phyloP scores from a whole-genome alignment of 163 green algal genomes.

The Coccomyxa subellipsoidea region DNA sequence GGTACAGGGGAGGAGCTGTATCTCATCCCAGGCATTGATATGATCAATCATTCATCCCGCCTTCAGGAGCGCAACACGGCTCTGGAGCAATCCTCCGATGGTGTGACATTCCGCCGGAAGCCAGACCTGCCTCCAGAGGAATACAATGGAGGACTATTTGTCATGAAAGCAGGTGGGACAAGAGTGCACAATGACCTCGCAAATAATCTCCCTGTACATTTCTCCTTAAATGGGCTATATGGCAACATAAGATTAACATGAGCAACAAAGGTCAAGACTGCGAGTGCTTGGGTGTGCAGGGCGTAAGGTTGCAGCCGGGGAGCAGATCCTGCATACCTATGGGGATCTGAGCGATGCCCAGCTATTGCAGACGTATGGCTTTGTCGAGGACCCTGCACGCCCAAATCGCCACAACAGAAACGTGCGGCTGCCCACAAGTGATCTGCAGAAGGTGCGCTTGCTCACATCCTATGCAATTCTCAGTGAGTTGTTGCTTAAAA shows the following conservation, averaged over 20 bases:
- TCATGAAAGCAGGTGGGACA: neutral
- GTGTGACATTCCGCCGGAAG: conserved; percentile 12
- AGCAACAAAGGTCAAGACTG: neutral
- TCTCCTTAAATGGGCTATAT: too few species aligned
- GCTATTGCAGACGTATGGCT: conserved; percentile 75
- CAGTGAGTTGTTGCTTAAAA: too few species aligned
- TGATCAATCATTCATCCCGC: conserved; percentile 68
- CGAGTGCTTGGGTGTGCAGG: conserved; percentile 28
- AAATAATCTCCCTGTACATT: too few species aligned
- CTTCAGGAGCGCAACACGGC: conserved; percentile 40
- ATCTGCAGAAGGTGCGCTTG: neutral
- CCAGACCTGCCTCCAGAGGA: neutral
- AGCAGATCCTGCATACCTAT: conserved; percentile 71
- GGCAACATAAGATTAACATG: neutral
- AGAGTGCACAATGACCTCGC: too few species aligned
- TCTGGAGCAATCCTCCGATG: conserved; percentile 27
- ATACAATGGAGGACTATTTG: neutral
- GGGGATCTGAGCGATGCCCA: conserved; percentile 67
- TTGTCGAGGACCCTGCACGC: conserved; percentile 42
- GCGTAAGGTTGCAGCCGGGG: conserved; percentile 47
- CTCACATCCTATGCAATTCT: neutral
- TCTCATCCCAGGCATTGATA: conserved; percentile 74
- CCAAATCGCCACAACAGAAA: conserved; percentile 34
- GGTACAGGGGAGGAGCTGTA: conserved; percentile 47
- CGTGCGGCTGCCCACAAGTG: neutral